phyloP scores from a whole-genome alignment of 306 rosid species.

The Sindora glabra region DNA sequence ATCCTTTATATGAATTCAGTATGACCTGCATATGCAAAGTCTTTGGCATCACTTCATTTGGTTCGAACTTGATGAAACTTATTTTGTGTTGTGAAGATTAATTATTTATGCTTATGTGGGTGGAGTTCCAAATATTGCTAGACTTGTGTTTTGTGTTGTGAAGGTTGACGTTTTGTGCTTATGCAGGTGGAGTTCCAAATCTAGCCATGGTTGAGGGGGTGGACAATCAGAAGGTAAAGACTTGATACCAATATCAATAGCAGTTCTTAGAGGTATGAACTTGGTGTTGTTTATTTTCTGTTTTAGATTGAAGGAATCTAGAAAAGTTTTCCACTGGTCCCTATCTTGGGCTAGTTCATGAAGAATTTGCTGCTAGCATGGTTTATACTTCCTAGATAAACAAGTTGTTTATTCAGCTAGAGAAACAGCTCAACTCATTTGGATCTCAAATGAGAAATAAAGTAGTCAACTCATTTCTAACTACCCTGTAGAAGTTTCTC shows the following conservation, averaged over 20 bases:
- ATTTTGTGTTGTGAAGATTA: slow-evolving; percentile 5
- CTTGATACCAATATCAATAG: slow-evolving; percentile 13
- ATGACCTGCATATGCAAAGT: background rate
- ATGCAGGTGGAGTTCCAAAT: slow-evolving; percentile 70
- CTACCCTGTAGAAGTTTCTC: background rate
- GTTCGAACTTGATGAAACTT: slow-evolving; percentile 7
- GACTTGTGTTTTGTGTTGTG: slow-evolving; percentile 2
- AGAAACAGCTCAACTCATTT: background rate
- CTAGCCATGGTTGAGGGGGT: slow-evolving; percentile 78
- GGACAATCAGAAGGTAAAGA: slow-evolving; percentile 76
- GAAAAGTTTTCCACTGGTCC: background rate
- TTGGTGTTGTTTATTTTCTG: slow-evolving; percentile 1
- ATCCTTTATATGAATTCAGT: background rate
- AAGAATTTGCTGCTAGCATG: background rate
- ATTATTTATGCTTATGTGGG: slow-evolving; percentile 32
- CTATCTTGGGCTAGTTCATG: background rate
- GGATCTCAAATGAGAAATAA: too few species aligned
- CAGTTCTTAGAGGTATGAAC: slow-evolving; percentile 3
- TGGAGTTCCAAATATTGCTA: slow-evolving; percentile 45
- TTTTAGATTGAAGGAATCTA: slow-evolving; percentile 5
- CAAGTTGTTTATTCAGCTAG: background rate
- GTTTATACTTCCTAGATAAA: background rate
- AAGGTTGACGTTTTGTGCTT: slow-evolving; percentile 5
- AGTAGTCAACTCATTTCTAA: too few species aligned
- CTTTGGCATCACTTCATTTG: background rate